A percentile compares a stretch with the other conserved stretches of the same genome.
Evolutionary conservation across 225 moss, liverwort and hornwort species (phyloP).

Genomic region (Pseudisothecium myosuroides): DNA sequence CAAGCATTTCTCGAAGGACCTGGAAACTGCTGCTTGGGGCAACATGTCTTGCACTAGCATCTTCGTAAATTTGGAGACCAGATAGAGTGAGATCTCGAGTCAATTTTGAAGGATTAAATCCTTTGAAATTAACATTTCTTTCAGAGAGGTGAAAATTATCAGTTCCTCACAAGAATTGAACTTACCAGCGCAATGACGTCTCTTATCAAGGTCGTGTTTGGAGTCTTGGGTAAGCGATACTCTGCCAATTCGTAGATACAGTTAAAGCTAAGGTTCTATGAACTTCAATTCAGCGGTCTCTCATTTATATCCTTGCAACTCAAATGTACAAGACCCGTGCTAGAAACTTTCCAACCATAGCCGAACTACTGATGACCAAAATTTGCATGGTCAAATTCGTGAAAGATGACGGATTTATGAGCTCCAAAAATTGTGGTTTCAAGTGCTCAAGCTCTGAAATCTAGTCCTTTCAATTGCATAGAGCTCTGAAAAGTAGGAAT

Average conservation of each 20-base stretch:
- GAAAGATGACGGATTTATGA: neutral
- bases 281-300: neutral
- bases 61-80: neutral
- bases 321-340: neutral
- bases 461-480: neutral
- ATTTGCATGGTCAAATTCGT: neutral
- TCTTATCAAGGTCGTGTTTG: conserved; percentile 10
- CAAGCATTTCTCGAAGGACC: neutral
- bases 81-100: neutral
- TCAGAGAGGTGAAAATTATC: neutral
- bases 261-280: neutral
- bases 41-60: neutral
- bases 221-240: conserved; percentile 19
- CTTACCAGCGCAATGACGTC: conserved; percentile 6
- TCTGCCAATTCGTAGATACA: neutral
- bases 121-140: neutral
- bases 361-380: neutral
- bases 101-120: neutral
- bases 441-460: neutral
- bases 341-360: neutral
- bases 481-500: neutral
- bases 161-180: neutral
- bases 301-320: neutral
- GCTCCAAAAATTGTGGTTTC: neutral
- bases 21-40: neutral